phyloP scores from a whole-genome alignment of 1,139 yeast genomes.

The Taphrina pruni region DNA sequence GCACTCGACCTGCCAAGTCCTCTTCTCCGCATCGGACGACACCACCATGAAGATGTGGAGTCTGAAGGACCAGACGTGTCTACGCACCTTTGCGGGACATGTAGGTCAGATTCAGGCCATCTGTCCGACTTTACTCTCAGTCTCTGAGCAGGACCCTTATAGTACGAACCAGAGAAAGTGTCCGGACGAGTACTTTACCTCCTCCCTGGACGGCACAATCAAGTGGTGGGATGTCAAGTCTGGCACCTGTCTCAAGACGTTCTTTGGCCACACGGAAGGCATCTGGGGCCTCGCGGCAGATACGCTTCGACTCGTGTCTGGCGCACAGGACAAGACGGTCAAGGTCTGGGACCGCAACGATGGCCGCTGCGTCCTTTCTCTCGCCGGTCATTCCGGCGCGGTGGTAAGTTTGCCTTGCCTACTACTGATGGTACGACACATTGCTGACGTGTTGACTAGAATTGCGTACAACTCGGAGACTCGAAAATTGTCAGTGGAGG shows the following conservation, averaged over 20 bases:
- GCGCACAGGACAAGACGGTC: conserved; percentile 92
- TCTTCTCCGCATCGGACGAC: conserved; percentile 90
- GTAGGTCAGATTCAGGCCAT: conserved; percentile 54
- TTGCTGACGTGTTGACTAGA: conserved; percentile 48
- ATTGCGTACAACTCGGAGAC: conserved; percentile 69
- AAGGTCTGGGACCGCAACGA: conserved; percentile 97
- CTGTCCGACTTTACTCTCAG: conserved; percentile 27
- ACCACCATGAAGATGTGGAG: conserved; percentile 96
- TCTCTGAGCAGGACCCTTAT: conserved; percentile 38
- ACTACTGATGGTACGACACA: too few species aligned
- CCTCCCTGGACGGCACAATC: conserved; percentile 43
- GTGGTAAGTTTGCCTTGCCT: conserved; percentile 51
- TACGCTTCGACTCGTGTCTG: conserved; percentile 94
- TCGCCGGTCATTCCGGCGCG: conserved; percentile 90
- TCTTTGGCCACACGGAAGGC: conserved; percentile 94
- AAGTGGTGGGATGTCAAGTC: conserved; percentile 95
- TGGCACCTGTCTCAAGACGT: conserved; percentile 61
- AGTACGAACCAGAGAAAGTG: conserved; percentile 12
- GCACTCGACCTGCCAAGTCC: conserved; percentile 75
- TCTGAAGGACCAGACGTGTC: conserved; percentile 74
- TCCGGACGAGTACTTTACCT: conserved; percentile 39
- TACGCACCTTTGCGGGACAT: conserved; percentile 72
- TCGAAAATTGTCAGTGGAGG: conserved; percentile 40
- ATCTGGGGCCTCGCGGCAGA: conserved; percentile 97
- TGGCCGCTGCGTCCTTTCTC: conserved; percentile 90